Conservation (phyloP, 805 yeast species). For the Metschnikowia amazonensis region DNA sequence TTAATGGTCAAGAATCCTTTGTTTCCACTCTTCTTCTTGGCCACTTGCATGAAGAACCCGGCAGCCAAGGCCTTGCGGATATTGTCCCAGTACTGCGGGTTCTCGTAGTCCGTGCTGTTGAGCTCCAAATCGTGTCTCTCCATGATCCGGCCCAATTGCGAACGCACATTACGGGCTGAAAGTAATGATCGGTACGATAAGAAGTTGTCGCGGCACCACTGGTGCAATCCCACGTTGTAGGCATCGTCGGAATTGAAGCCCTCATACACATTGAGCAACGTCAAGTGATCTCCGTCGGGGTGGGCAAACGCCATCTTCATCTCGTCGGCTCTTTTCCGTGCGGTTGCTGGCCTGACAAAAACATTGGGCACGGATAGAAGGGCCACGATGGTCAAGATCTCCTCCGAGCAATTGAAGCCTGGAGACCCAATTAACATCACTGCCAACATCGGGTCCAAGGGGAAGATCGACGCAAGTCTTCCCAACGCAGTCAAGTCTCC, state of each 20-base stretch:
- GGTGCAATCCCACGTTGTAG: slow-evolving; percentile 55
- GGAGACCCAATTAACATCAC: slow-evolving; percentile 88
- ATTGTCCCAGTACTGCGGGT: slow-evolving; percentile 63
- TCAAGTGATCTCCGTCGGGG: slow-evolving; percentile 92
- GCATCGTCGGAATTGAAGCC: slow-evolving; percentile 79
- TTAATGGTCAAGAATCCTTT: slow-evolving; percentile 84
- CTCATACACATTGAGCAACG: slow-evolving; percentile 82
- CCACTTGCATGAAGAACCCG: slow-evolving; percentile 99
- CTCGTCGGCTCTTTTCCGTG: slow-evolving; percentile 87
- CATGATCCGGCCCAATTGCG: slow-evolving; percentile 82
- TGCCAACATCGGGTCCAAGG: slow-evolving; percentile 92
- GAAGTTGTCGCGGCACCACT: slow-evolving; percentile 92
- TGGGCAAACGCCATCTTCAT: slow-evolving; percentile 84
- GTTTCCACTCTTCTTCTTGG: slow-evolving; percentile 79
- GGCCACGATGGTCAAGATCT: slow-evolving; percentile 83
- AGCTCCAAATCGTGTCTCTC: slow-evolving; percentile 72
- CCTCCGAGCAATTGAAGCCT: slow-evolving; percentile 82
- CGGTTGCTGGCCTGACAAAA: slow-evolving; percentile 89
- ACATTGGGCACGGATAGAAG: slow-evolving; percentile 89
- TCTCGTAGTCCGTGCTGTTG: slow-evolving; percentile 58
- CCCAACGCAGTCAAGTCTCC: slow-evolving; percentile 90
- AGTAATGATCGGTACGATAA: slow-evolving; percentile 78
- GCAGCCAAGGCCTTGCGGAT: slow-evolving; percentile 81
- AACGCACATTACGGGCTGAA: slow-evolving; percentile 82
- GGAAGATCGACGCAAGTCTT: slow-evolving; percentile 86